phyloP scores from a whole-genome alignment of 495 filamentous ascomycete genomes.

The Tetracladium setigerum region DNA sequence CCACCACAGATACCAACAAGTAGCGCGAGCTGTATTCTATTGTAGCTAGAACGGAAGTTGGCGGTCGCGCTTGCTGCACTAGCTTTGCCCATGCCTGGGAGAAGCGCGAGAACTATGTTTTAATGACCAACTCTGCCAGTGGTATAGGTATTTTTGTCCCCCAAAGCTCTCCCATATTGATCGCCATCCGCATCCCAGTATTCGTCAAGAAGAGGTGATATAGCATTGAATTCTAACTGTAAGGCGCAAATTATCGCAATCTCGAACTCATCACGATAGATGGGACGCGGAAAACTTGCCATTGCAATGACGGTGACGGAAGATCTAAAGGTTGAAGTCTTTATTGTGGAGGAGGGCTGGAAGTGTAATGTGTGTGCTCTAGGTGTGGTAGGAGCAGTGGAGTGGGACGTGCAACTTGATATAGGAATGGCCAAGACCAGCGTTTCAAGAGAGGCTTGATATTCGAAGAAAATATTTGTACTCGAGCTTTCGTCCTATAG shows the following conservation, averaged over 20 bases:
- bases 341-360: no score
- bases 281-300: not conserved
- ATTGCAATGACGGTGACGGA: no score
- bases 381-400: no score
- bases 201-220: conserved; percentile 23
- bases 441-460: no score
- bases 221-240: conserved; percentile 25
- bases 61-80: conserved; percentile 22
- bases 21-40: conserved; percentile 26
- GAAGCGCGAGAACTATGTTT: conserved; percentile 28
- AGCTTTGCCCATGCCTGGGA: conserved; percentile 25
- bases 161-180: conserved; percentile 13
- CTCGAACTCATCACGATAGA: conserved; percentile 15
- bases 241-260: conserved; percentile 24
- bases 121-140: conserved; percentile 24
- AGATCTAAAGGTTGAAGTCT: no score
- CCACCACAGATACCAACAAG: conserved; percentile 38
- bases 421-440: no score
- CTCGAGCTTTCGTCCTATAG: no score
- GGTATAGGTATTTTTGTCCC: conserved; percentile 25
- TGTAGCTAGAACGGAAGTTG: conserved; percentile 26
- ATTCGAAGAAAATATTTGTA: no score
- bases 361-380: no score
- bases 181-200: conserved; percentile 16
- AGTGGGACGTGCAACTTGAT: no score